A percentile compares a stretch with the other conserved stretches of the same genome.
These are phyloP conservation scores for Colletotrichum horii DNA, from an alignment of 2,329 filamentous ascomycete genomes.

Conservation along the genomic window DNA sequence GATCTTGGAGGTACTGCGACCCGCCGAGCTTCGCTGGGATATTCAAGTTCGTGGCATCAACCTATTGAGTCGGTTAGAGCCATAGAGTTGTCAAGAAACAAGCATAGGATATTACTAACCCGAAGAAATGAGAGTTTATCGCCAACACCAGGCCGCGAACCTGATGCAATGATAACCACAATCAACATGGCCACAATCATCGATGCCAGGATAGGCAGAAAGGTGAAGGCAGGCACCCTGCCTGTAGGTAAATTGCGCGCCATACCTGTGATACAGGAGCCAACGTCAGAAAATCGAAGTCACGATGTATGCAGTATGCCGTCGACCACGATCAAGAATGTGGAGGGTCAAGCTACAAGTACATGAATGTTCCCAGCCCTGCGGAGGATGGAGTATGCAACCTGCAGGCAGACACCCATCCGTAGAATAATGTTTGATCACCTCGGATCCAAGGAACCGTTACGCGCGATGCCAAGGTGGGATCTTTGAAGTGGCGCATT, in stretches of 20 bases:
- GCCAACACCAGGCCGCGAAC: conserved; percentile 27
- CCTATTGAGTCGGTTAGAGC: conserved; percentile 23
- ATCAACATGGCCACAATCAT: conserved; percentile 29
- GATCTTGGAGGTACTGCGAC: conserved; percentile 35
- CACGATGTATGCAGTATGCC: neutral
- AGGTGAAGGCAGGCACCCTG: conserved; percentile 7
- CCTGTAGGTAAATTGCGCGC: neutral
- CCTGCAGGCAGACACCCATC: neutral
- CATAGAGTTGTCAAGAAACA: neutral
- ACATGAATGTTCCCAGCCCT: neutral
- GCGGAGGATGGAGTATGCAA: neutral
- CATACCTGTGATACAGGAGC: conserved; percentile 13
- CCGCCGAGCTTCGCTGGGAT: conserved; percentile 33
- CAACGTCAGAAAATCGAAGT: neutral
- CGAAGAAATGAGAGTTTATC: conserved; percentile 35
- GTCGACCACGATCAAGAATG: neutral
- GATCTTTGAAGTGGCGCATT: neutral
- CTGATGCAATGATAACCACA: conserved; percentile 34
- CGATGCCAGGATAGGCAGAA: conserved; percentile 26
- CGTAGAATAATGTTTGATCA: neutral
- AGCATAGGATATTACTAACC: conserved; percentile 24
- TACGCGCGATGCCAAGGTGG: neutral
- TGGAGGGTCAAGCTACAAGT: neutral
- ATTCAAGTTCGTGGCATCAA: conserved; percentile 31
- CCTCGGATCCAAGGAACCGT: neutral